Evolutionary conservation across 2,329 filamentous ascomycete species (phyloP), one percentile per base, ranked within the genome.

Genomic region (Grosmannia huntii): DNA sequence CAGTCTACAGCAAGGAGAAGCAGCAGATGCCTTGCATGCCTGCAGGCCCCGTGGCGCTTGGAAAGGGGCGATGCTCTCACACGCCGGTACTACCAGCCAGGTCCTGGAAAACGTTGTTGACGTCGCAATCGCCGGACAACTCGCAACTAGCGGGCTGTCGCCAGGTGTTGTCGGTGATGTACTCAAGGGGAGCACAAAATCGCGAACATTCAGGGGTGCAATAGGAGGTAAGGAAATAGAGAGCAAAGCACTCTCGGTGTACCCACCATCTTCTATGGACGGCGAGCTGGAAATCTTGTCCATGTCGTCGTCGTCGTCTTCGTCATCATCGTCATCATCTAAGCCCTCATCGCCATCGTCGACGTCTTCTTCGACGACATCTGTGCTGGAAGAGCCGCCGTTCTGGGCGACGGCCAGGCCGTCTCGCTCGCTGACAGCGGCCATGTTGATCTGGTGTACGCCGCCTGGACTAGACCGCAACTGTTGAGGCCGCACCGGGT

Each of bases 241-340:
- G 27, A n/a, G 23, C 21, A 49, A 28, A 28, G 9, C 4, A 33
- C n/a, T 23, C 28, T 19, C 36, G 73, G 72, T 73, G 75, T 77
- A 94, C 90, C 81, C 85, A 99, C 92, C 92, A 86, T 97, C 92
- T 78, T 95, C 90, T 73, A 99, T 99, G 66, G 92, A 97, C 69
- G 94, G 94, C 67, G 92, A 97, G 73, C 91, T 97, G 67, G 92
- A 97, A 64, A 99, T 96, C 73, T 94, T 94, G 76, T 97, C 94
- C 87, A 95, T 90, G 84, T 96, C 85, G 72, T 97, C 92, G 72
- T 96, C 90, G 70, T 90, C 75, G 66, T 44, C 41, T 5, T 44
- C 41, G 41, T 44, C 87, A 66, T 86, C 87, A 66, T 86, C 85
- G 54, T 83, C 83, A 63, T 82, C 82, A 65, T 86, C 81, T 66